A percentile compares a stretch with the other conserved stretches of the same genome.
phyloP scores from a whole-genome alignment of 2,329 filamentous ascomycete genomes.

The Diplodia intermedia region DNA sequence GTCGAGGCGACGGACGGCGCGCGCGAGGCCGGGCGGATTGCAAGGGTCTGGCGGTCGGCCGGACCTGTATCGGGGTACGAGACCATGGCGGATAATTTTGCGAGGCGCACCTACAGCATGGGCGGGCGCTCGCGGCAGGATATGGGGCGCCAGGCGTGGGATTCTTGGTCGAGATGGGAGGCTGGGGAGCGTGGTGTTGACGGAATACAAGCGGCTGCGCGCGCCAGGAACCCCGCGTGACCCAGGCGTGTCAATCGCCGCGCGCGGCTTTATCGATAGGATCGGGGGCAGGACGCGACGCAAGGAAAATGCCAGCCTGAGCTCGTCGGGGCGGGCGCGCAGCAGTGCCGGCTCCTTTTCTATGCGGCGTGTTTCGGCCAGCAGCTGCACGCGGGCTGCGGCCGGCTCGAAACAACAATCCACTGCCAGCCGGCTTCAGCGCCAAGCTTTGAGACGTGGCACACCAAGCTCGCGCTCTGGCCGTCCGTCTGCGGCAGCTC shows the following conservation, averaged over 20 bases:
- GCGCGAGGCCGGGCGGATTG: slow-evolving; percentile 57
- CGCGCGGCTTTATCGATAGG: slow-evolving; percentile 2
- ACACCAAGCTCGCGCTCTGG: slow-evolving; percentile 25
- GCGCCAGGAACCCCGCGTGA: slow-evolving; percentile 23
- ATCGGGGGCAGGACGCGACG: not conserved
- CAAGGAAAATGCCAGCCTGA: slow-evolving; percentile 9
- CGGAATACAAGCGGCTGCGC: not conserved
- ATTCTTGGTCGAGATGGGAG: slow-evolving; percentile 2
- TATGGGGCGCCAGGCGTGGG: not conserved
- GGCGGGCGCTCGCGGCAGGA: not conserved
- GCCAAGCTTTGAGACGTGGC: slow-evolving; percentile 31
- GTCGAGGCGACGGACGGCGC: slow-evolving; percentile 68
- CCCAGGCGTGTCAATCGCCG: slow-evolving; percentile 1
- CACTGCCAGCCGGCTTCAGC: slow-evolving; percentile 22
- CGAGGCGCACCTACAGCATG: slow-evolving; percentile 11
- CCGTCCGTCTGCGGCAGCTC: not conserved
- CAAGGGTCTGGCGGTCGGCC: slow-evolving; percentile 59
- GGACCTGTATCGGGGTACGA: slow-evolving; percentile 65
- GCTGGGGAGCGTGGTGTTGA: slow-evolving; percentile 24
- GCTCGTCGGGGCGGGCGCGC: slow-evolving; percentile 1
- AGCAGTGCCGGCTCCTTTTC: slow-evolving; percentile 14
- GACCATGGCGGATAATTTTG: slow-evolving; percentile 57
- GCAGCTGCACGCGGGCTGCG: slow-evolving; percentile 7
- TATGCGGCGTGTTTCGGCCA: slow-evolving; percentile 1
- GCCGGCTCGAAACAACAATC: slow-evolving; percentile 18